Conservation (phyloP, 495 filamentous ascomycete genomes). For the Aspergillus nanangensis region DNA sequence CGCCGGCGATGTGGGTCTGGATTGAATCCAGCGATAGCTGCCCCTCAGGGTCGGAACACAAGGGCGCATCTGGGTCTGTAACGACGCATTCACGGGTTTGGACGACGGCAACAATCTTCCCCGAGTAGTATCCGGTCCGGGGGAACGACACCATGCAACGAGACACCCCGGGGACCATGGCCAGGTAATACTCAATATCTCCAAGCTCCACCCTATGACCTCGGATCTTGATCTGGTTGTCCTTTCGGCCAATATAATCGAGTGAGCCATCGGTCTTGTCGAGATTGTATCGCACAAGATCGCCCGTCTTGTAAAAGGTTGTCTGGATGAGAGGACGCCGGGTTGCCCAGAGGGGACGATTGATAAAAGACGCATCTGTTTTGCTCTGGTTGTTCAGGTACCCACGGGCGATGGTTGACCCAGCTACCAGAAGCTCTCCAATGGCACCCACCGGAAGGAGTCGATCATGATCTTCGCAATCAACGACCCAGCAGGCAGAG, state of each 20-base stretch:
- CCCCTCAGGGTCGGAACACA: too few relatives aligned
- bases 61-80: too few relatives aligned
- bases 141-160: too few relatives aligned
- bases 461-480: not conserved
- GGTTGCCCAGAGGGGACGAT: not conserved
- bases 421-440: not conserved
- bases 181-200: slow-evolving; percentile 24
- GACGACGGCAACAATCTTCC: too few relatives aligned
- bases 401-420: not conserved
- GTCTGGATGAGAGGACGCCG: too few relatives aligned
- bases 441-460: not conserved
- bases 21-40: too few relatives aligned
- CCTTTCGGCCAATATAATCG: slow-evolving; percentile 33
- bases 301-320: slow-evolving; percentile 11
- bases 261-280: slow-evolving; percentile 25
- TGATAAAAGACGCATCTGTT: not conserved
- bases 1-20: too few relatives aligned
- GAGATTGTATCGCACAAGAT: slow-evolving; percentile 16
- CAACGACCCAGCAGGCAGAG: not conserved
- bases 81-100: too few relatives aligned
- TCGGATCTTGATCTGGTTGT: slow-evolving; percentile 40
- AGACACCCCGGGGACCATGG: too few relatives aligned
- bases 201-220: slow-evolving; percentile 37
- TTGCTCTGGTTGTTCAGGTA: not conserved
- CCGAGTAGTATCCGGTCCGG: too few relatives aligned